A percentile compares a stretch with the other conserved stretches of the same genome.
phyloP scores from a whole-genome alignment of 371 early-diverging fungal species.

The Polyrhizophydium stewartii region DNA sequence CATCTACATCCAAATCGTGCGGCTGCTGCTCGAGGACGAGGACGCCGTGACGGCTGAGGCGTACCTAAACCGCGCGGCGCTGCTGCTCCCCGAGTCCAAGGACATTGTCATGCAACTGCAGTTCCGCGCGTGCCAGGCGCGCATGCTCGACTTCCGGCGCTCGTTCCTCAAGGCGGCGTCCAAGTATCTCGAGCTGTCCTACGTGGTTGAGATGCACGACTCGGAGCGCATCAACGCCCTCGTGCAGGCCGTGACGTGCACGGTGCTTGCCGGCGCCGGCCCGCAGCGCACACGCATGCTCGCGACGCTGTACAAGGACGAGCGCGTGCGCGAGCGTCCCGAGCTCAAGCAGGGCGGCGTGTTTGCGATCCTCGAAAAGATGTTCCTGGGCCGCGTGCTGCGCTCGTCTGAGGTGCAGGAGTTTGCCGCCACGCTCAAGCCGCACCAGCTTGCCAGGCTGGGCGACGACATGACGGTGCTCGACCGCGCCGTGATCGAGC shows the following conservation, averaged over 20 bases:
- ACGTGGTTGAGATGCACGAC: conserved; percentile 57
- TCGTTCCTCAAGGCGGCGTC: conserved; percentile 80
- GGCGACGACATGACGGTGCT: conserved; percentile 55
- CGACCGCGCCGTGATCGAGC: conserved; percentile 90
- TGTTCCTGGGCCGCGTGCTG: conserved; percentile 85
- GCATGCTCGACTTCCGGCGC: conserved; percentile 80
- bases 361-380: conserved; percentile 77
- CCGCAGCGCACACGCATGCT: conserved; percentile 83
- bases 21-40: conserved; percentile 77
- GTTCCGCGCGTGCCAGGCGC: conserved; percentile 66
- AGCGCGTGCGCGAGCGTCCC: conserved; percentile 58
- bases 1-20: conserved; percentile 81
- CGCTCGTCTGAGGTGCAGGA: conserved; percentile 70
- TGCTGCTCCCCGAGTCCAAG: conserved; percentile 43
- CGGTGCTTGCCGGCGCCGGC: conserved; percentile 88
- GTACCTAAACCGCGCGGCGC: conserved; percentile 75
- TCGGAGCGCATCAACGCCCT: conserved; percentile 64
- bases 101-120: conserved; percentile 23
- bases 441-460: conserved; percentile 66
- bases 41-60: conserved; percentile 76
- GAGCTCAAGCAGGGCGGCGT: conserved; percentile 21
- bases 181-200: conserved; percentile 81
- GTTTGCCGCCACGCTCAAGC: conserved; percentile 65
- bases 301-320: conserved; percentile 89
- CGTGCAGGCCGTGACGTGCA: conserved; percentile 62